A percentile compares a stretch with the other conserved stretches of the same genome.
phyloP scores from a whole-genome alignment of 1,139 yeast genomes.

The Kluyveromyces sp. region DNA sequence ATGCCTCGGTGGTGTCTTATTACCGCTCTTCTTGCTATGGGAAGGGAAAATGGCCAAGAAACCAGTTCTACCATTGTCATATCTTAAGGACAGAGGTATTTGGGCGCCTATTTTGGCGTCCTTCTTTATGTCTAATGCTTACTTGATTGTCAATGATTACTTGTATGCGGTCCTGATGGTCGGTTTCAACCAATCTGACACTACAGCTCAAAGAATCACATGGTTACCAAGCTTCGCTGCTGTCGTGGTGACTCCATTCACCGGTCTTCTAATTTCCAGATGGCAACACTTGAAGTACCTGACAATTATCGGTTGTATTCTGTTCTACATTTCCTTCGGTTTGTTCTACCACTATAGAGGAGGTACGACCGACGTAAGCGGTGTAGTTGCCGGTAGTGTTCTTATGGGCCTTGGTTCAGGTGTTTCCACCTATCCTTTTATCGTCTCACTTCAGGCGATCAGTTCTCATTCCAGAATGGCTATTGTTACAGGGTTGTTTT shows the following conservation, averaged over 20 bases:
- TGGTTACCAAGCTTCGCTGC: conserved; percentile 56
- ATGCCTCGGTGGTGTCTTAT: conserved; percentile 48
- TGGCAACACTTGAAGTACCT: conserved; percentile 49
- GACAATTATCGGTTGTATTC: conserved; percentile 45
- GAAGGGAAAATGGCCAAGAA: conserved; percentile 44
- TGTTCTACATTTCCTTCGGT: conserved; percentile 53
- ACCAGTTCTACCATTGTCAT: conserved; percentile 51
- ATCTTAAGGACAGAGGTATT: conserved; percentile 56
- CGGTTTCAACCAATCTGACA: conserved; percentile 47
- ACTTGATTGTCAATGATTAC: conserved; percentile 60
- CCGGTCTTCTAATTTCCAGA: conserved; percentile 47
- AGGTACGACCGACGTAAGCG: conserved; percentile 39
- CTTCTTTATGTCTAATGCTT: conserved; percentile 39
- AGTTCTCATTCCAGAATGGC: conserved; percentile 58
- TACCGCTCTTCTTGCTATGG: conserved; percentile 48
- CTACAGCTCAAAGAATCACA: conserved; percentile 59
- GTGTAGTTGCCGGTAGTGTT: conserved; percentile 57
- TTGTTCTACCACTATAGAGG: conserved; percentile 50
- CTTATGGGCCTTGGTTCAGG: conserved; percentile 66
- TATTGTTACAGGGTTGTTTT: conserved; percentile 45
- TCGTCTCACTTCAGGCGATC: conserved; percentile 52
- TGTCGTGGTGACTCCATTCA: conserved; percentile 49
- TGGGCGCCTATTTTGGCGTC: conserved; percentile 48
- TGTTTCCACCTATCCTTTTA: conserved; percentile 57
- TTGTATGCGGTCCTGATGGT: conserved; percentile 55